Evolutionary conservation across 2,329 filamentous ascomycete species (phyloP), one percentile per base, ranked within the genome.

Genomic region (Ceratocystis lukuohia): DNA sequence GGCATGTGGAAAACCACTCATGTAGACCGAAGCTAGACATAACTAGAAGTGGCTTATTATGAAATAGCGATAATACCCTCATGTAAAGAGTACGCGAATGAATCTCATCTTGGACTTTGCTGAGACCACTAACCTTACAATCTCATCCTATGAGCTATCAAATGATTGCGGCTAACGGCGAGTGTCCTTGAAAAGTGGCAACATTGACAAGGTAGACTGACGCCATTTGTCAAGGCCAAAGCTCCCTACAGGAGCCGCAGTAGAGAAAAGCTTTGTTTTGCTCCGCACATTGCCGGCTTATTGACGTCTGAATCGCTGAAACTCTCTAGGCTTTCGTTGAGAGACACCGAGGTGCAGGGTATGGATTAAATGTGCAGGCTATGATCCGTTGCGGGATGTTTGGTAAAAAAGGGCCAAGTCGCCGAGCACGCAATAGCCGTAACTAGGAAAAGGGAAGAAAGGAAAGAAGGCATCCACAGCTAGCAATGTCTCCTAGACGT

Each of bases 161-260:
- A 53, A 53, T 12, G 22, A 25, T 25, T 37, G 65, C 25, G 22
- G 10, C 25, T 17, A 28, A 59, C 44, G 59, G 25, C 17, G 37
- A 64, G 46, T 37, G 64, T 70, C 61, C 67, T 68, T 56, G 69
- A 69, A 66, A 68, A 69, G 69, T 70, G 66, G 66, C 69, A 67
- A 22, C 45, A 53, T 46, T 30, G 25, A 61, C 65, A 63, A 62
- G 66, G 66, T 65, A 62, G 66, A 57, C 44, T 67, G 66, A 67
- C 66, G 66, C 66, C 62, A 67, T 67, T 20, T 17, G 15, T 20
- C 61, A 15, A 33, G 28, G 56, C 30, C 56, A 30, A 59, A 59
- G 56, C 28, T 37, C n/a, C 48, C 48, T 3, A n/a, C n/a, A 25
- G 22, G 22, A n/a, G n/a, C 48, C 2, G 28, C 20, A 20, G 22